A percentile compares a stretch with the other conserved stretches of the same genome.
These are phyloP conservation scores for Caloboletus firmus DNA, from an alignment of 1,284 basidiomycete genomes.

Conservation along the genomic window DNA sequence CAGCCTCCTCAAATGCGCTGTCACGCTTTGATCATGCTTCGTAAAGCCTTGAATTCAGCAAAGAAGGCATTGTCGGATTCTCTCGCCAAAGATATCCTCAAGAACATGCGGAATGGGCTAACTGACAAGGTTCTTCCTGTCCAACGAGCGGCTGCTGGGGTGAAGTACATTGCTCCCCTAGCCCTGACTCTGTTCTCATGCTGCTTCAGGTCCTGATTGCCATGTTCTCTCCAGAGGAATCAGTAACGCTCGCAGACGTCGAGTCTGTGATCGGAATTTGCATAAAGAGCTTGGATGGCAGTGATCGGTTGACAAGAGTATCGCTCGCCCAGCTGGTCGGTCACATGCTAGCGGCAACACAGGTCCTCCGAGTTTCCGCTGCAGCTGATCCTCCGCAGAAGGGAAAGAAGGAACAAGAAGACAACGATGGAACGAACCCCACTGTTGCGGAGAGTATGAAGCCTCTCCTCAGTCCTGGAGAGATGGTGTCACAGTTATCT, in stretches of 20 bases:
- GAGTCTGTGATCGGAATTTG: constrained; percentile 72
- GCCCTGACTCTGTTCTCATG: constrained; percentile 10
- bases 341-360: constrained; percentile 83
- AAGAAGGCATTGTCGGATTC: constrained; percentile 84
- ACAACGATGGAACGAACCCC: constrained; percentile 47
- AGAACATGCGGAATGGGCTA: constrained; percentile 76
- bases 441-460: constrained; percentile 62
- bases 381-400: constrained; percentile 57
- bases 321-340: constrained; percentile 80
- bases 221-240: constrained; percentile 61
- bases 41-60: constrained; percentile 75
- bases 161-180: constrained; percentile 34
- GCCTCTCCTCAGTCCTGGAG: constrained; percentile 70
- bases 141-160: constrained; percentile 82
- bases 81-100: constrained; percentile 79
- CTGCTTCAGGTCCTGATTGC: constrained; percentile 53
- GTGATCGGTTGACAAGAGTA: constrained; percentile 84
- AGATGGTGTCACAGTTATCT: constrained; percentile 84
- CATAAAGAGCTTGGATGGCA: constrained; percentile 75
- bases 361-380: constrained; percentile 63
- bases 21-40: constrained; percentile 76
- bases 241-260: constrained; percentile 65
- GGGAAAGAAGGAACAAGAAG: constrained; percentile 65
- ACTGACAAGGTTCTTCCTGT: constrained; percentile 85
- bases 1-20: constrained; percentile 81